Percentiles rank a stretch among this genome's conserved stretches.
These are phyloP conservation scores for Aspergillus sp. DNA, from an alignment of 2,329 filamentous ascomycete species.

Conservation along the genomic window DNA sequence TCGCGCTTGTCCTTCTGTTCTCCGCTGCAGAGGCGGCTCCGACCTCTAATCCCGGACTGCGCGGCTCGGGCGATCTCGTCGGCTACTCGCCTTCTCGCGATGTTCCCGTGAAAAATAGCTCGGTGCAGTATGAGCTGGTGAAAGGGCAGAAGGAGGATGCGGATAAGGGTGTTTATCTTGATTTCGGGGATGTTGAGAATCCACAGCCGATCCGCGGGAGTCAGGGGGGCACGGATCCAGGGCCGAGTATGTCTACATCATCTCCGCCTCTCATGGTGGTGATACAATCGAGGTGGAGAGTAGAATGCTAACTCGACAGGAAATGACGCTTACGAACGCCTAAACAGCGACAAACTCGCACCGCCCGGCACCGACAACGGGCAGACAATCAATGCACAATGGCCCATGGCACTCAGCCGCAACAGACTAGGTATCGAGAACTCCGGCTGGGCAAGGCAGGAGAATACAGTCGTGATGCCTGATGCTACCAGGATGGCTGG, in stretches of 20 bases:
- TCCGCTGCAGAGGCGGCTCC: slow-evolving; percentile 10
- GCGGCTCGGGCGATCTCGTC: slow-evolving; percentile 25
- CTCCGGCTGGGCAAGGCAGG: slow-evolving; percentile 51
- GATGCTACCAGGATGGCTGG: slow-evolving; percentile 48
- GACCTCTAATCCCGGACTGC: slow-evolving; percentile 19
- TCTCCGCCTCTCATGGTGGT: too few species aligned
- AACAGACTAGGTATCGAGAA: slow-evolving; percentile 38
- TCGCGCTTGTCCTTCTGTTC: slow-evolving; percentile 1
- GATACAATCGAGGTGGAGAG: too few species aligned
- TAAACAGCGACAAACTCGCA: slow-evolving; percentile 50
- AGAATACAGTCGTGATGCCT: slow-evolving; percentile 49
- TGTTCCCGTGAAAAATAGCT: slow-evolving; percentile 28
- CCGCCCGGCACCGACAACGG: slow-evolving; percentile 48
- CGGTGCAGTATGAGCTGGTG: slow-evolving; percentile 38
- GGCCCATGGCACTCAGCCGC: slow-evolving; percentile 48
- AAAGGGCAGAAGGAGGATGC: slow-evolving; percentile 46
- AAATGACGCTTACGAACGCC: slow-evolving; percentile 45
- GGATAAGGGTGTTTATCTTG: slow-evolving; percentile 47
- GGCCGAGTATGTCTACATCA: slow-evolving; percentile 34
- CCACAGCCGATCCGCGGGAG: slow-evolving; percentile 52
- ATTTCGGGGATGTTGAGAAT: slow-evolving; percentile 47
- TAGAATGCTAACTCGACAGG: slow-evolving; percentile 14
- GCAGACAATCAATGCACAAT: slow-evolving; percentile 39
- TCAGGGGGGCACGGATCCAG: slow-evolving; percentile 46
- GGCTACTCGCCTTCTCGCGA: slow-evolving; percentile 35